These are phyloP conservation scores for Colletotrichum sublineola DNA, from an alignment of 2,329 filamentous ascomycete genomes.

Conservation along the genomic window DNA sequence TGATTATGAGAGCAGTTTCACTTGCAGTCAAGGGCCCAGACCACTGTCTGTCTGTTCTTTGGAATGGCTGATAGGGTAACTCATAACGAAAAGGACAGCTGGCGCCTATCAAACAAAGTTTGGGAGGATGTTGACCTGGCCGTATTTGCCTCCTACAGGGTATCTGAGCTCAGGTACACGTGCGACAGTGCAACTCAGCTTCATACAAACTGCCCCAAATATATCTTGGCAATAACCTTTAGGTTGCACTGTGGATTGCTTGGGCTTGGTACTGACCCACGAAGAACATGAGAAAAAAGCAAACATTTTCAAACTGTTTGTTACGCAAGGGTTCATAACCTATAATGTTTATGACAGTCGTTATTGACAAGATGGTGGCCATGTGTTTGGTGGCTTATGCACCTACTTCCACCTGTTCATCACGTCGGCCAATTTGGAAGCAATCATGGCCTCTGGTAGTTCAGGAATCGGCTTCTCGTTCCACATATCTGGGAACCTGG, in stretches of 20 bases:
- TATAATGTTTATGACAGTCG: background rate
- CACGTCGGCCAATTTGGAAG: constrained; percentile 17
- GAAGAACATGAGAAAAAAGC: background rate
- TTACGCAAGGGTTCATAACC: background rate
- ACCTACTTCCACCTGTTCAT: background rate
- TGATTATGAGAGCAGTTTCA: constrained; percentile 32
- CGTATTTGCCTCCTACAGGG: background rate
- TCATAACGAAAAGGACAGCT: background rate
- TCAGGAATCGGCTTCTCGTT: constrained; percentile 17
- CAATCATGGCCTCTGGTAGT: background rate
- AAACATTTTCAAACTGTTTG: background rate
- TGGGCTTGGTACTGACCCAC: too few relatives aligned
- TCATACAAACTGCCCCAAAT: background rate
- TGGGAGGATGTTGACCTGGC: background rate
- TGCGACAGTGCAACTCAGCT: background rate
- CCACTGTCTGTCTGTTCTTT: constrained; percentile 4
- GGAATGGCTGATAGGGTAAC: background rate
- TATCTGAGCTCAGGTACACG: background rate
- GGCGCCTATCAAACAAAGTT: constrained; percentile 19
- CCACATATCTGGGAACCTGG: constrained; percentile 23
- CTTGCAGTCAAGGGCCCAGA: constrained; percentile 8
- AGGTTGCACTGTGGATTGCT: background rate
- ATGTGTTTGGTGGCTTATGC: background rate
- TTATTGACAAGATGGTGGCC: background rate
- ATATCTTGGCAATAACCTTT: background rate